A percentile compares a stretch with the other conserved stretches of the same genome.
phyloP scores from a whole-genome alignment of 2,329 filamentous ascomycete species.

The Aphanocladium album region DNA sequence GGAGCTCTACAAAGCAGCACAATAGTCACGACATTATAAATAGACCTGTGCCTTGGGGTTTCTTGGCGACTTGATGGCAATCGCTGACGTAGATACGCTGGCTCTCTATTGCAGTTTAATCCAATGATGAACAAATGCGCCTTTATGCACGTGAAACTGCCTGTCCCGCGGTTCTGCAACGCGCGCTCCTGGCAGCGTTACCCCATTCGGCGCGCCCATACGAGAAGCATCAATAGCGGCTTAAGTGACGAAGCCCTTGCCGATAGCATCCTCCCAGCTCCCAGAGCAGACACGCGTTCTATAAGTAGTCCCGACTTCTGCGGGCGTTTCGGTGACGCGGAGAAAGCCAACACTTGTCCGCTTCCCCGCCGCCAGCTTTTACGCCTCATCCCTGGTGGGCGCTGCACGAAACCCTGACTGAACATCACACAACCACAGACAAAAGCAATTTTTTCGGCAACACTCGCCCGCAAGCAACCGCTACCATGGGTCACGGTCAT shows the following conservation, averaged over 20 bases:
- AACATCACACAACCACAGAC: background rate
- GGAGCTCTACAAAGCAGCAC: background rate
- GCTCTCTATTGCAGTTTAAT: background rate
- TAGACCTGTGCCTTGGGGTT: background rate
- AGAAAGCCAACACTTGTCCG: conserved; percentile 11
- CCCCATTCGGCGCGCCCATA: conserved; percentile 1
- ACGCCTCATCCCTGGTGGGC: conserved; percentile 16
- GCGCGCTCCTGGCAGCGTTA: background rate
- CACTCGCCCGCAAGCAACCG: background rate
- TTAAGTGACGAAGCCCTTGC: background rate
- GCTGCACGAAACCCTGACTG: background rate
- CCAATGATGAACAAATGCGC: background rate
- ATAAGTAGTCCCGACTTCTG: background rate
- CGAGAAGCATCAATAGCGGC: background rate
- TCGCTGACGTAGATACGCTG: background rate
- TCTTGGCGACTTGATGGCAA: background rate
- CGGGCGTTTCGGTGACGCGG: background rate
- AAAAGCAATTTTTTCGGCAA: background rate
- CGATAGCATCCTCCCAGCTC: background rate
- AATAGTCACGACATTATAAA: background rate
- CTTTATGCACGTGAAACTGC: background rate
- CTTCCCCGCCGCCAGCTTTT: conserved; percentile 17
- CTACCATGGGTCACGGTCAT: conserved; percentile 24
- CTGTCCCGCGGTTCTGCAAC: background rate
- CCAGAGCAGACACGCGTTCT: background rate